Evolutionary conservation across 2,329 filamentous ascomycete genomes (phyloP).

Genomic region (Mariannaea elegans): DNA sequence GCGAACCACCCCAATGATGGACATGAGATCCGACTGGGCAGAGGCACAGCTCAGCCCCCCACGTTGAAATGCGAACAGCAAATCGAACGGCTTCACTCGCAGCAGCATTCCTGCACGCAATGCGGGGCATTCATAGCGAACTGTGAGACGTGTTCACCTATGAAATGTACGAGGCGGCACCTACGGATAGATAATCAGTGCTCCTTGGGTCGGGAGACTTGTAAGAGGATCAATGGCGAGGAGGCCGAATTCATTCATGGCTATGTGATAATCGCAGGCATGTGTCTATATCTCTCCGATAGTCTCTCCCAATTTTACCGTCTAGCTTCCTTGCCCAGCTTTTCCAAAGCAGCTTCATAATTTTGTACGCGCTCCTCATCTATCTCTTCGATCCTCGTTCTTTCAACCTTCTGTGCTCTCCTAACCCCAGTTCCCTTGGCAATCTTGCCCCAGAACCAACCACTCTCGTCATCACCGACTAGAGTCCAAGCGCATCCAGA

Average conservation of each 20-base stretch:
- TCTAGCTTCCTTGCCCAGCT: conserved; percentile 68
- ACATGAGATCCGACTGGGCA: conserved; percentile 6
- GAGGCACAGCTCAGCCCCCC: background rate
- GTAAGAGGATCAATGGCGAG: too few relatives aligned
- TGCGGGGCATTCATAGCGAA: conserved; percentile 4
- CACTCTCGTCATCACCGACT: conserved; percentile 81
- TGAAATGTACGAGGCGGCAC: background rate
- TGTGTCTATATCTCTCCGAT: conserved; percentile 9
- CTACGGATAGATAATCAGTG: background rate
- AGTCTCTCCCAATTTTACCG: conserved; percentile 31
- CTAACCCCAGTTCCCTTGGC: conserved; percentile 64
- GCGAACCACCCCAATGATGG: conserved; percentile 1
- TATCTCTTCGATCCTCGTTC: conserved; percentile 59
- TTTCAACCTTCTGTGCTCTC: conserved; percentile 56
- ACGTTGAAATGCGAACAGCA: background rate
- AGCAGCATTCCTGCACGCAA: conserved; percentile 1
- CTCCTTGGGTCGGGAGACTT: too few relatives aligned
- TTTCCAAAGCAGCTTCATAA: conserved; percentile 67
- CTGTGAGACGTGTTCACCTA: background rate
- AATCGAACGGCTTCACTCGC: background rate
- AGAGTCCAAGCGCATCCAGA: conserved; percentile 86
- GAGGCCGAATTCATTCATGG: conserved; percentile 10
- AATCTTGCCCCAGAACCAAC: conserved; percentile 92
- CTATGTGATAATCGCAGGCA: conserved; percentile 28
- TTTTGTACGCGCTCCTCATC: conserved; percentile 54